These are phyloP conservation scores for Dothideomycetidae sp. DNA, from an alignment of 2,329 filamentous ascomycete genomes.

Conservation along the genomic window DNA sequence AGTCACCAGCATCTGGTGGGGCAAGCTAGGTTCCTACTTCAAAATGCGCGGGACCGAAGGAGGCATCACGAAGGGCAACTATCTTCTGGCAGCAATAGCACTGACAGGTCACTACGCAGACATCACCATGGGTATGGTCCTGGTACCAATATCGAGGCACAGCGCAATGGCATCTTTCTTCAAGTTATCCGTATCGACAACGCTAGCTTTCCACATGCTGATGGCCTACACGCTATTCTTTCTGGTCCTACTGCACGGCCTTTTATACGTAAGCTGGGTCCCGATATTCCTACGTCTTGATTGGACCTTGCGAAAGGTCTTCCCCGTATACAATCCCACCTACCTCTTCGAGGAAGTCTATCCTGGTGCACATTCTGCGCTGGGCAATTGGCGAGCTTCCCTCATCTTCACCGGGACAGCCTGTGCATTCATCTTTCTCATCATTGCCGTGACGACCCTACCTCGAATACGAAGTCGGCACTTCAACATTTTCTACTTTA, in stretches of 20 bases:
- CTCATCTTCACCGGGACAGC: no score
- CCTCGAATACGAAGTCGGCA: background rate
- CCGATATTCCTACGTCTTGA: background rate
- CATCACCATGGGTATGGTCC: background rate
- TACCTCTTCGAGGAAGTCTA: background rate
- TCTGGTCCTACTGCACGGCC: background rate
- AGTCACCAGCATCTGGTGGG: no score
- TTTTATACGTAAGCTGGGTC: background rate
- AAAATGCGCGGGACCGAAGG: no score
- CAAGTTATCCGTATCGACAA: background rate
- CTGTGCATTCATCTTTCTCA: conserved; percentile 1
- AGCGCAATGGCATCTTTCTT: background rate
- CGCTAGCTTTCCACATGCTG: background rate
- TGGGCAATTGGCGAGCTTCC: background rate
- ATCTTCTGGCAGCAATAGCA: background rate
- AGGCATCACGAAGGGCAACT: background rate
- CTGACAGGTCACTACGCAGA: background rate
- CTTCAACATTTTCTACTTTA: background rate
- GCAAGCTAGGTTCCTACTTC: no score
- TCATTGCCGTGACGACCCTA: background rate
- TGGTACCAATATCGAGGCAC: background rate
- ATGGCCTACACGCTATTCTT: background rate
- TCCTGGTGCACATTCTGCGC: background rate
- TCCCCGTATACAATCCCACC: conserved; percentile 1
- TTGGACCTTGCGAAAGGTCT: background rate